Base-by-base conservation (phyloP, 2,329 filamentous ascomycete genomes). In the Aspergillus fischeri region DNA sequence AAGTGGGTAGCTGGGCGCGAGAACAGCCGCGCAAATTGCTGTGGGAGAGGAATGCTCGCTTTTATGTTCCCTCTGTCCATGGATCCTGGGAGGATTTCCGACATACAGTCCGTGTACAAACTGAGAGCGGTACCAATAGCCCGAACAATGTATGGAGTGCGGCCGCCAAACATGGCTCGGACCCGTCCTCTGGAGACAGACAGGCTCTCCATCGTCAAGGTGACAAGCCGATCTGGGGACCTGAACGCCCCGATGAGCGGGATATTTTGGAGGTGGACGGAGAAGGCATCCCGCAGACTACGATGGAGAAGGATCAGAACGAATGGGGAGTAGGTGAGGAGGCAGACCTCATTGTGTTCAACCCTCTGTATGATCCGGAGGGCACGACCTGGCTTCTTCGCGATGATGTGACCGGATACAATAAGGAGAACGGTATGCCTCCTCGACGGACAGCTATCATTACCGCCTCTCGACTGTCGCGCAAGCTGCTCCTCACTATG, bases 261-360 rank as follows among this genome's bases (percentile, higher is more conserved):
- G 91, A 96, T 70, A 88, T 87, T 75, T 88, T 92, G 60, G 84
- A 90, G 68, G 77, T 81, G 2, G 86, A 89, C 7, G 81, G 88
- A n/a, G 91, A 94, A 58, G 87, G 89, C 0, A 77, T 78, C 17
- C 91, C 92, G 0, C 88, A 89, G 0, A 87, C 83, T 0, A 79
- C 80, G 1, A 87, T 90, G 65, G 90, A 93, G 52, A 87, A 89
- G 60, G 92, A 97, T 69, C 84, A 87, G 63, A 92, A 92, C 70
- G 74, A 81, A 52, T 97, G 93, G 92, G 93, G 93, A 32, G 89
- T 94, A 0, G 90, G 85, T 54, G 93, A 97, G 73, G 89, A 95
- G 58, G 92, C 93, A 10, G 93, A 97, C 72, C 84, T 95, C 64
- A 93, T 97, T 69, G 91, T 92, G 0, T 86, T 97, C 60, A 94